Evolutionary conservation across 495 filamentous ascomycete species (phyloP).

Genomic region (Rostrohypoxylon terebratum): DNA sequence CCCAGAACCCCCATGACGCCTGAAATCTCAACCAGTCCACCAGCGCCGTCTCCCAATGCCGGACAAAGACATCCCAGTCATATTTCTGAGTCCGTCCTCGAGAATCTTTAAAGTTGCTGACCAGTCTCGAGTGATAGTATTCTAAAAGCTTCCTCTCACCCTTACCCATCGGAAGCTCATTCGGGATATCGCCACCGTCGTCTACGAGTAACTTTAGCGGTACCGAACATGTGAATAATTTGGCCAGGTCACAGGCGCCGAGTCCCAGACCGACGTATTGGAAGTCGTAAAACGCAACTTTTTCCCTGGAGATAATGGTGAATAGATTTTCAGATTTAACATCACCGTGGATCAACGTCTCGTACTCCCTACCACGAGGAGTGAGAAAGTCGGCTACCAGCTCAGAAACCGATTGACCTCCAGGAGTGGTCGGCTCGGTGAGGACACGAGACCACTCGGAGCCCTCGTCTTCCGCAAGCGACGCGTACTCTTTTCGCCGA

Average conservation of each 20-base stretch:
- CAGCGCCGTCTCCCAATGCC: conserved; percentile 60
- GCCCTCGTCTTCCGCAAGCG: conserved; percentile 40
- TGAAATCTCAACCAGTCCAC: conserved; percentile 64
- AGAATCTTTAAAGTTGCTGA: conserved; percentile 16
- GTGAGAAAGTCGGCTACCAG: conserved; percentile 48
- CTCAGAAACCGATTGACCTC: conserved; percentile 42
- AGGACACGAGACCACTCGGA: conserved; percentile 52
- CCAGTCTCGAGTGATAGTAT: conserved; percentile 49
- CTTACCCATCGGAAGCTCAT: conserved; percentile 41
- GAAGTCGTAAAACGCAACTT: conserved; percentile 61
- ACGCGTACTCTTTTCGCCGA: conserved; percentile 51
- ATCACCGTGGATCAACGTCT: conserved; percentile 61
- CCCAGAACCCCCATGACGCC: conserved; percentile 63
- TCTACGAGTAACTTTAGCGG: conserved; percentile 42
- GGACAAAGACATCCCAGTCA: conserved; percentile 53
- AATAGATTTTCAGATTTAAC: conserved; percentile 60
- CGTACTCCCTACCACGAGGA: conserved; percentile 47
- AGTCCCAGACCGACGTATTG: conserved; percentile 60
- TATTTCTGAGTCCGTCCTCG: conserved; percentile 41
- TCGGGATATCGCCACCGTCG: conserved; percentile 27
- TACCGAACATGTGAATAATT: conserved; percentile 56
- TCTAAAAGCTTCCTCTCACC: conserved; percentile 53
- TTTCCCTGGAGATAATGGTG: conserved; percentile 43
- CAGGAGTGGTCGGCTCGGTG: conserved; percentile 22
- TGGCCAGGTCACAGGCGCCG: conserved; percentile 61